Percentiles rank a stretch among this genome's conserved stretches.
Evolutionary conservation across 768 basidiomycete genomes (phyloP).

Genomic region (Naganishia antarctica): DNA sequence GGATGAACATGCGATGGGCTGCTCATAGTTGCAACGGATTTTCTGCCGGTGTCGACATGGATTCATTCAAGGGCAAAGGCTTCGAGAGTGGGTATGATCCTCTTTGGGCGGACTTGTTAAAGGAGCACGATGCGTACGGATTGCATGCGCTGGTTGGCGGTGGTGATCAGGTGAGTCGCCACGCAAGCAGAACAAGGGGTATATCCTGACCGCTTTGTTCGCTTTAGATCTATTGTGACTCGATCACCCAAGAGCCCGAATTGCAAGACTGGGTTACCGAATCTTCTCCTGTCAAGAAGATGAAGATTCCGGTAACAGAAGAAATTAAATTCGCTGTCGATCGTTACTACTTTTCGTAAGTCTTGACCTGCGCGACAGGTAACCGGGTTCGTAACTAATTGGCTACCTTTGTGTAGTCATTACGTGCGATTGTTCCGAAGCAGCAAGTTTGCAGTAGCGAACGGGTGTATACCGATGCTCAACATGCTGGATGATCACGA

Average conservation of each 20-base stretch:
- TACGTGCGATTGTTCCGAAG: conserved; percentile 80
- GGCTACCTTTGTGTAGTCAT: conserved; percentile 62
- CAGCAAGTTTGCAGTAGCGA: conserved; percentile 85
- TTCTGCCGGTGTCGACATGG: conserved; percentile 66
- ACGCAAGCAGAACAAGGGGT: background rate
- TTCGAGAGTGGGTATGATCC: conserved; percentile 80
- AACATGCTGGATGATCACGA: conserved; percentile 53
- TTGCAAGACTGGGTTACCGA: conserved; percentile 65
- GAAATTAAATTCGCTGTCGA: conserved; percentile 75
- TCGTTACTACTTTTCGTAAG: conserved; percentile 51
- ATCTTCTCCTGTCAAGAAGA: conserved; percentile 60
- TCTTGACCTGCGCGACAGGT: no score
- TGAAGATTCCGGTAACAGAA: conserved; percentile 59
- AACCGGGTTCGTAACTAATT: no score
- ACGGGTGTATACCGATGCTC: conserved; percentile 73
- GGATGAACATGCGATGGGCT: conserved; percentile 86
- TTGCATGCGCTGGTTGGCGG: conserved; percentile 92
- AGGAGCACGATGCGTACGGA: conserved; percentile 70
- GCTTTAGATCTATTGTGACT: conserved; percentile 56
- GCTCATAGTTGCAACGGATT: conserved; percentile 57
- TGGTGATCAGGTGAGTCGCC: conserved; percentile 62
- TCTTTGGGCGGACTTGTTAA: conserved; percentile 87
- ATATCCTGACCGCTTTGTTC: background rate
- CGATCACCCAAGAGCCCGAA: conserved; percentile 66
- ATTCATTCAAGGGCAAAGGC: conserved; percentile 55